Evolutionary conservation across 306 rosid genomes (phyloP).

Genomic region (Fragaria nilgerrensis): DNA sequence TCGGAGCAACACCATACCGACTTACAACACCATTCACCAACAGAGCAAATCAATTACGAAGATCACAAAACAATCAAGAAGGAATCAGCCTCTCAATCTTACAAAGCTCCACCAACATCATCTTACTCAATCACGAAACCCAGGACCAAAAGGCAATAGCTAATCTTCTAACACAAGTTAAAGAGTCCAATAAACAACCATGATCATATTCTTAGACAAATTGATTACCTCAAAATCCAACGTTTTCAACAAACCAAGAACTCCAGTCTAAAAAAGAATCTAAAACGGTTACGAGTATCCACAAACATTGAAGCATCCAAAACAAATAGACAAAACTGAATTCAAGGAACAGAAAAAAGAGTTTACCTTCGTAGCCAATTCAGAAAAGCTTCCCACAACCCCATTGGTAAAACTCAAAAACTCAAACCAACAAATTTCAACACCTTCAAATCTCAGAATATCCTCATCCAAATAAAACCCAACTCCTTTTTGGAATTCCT

Average conservation of each 20-base stretch:
- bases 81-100: not conserved
- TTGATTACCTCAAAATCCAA: not conserved
- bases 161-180: not conserved
- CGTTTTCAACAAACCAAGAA: not conserved
- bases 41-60: not conserved
- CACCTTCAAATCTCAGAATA: not conserved
- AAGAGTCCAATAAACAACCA: not conserved
- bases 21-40: not conserved
- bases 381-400: conserved; percentile 65
- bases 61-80: not conserved
- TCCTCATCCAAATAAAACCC: conserved; percentile 9
- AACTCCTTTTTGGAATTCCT: not conserved
- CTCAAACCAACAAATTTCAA: conserved; percentile 10
- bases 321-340: not conserved
- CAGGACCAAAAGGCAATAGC: not conserved
- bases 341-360: conserved; percentile 9
- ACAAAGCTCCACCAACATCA: not conserved
- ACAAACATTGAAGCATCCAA: not conserved
- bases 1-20: not conserved
- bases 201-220: not conserved
- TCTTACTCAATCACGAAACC: not conserved
- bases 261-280: not conserved
- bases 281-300: too few relatives aligned
- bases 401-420: conserved; percentile 26
- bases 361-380: conserved; percentile 62